Percentiles rank a stretch among this genome's conserved stretches.
phyloP scores from a whole-genome alignment of 495 filamentous ascomycete species.

The Durotheca rogersii region DNA sequence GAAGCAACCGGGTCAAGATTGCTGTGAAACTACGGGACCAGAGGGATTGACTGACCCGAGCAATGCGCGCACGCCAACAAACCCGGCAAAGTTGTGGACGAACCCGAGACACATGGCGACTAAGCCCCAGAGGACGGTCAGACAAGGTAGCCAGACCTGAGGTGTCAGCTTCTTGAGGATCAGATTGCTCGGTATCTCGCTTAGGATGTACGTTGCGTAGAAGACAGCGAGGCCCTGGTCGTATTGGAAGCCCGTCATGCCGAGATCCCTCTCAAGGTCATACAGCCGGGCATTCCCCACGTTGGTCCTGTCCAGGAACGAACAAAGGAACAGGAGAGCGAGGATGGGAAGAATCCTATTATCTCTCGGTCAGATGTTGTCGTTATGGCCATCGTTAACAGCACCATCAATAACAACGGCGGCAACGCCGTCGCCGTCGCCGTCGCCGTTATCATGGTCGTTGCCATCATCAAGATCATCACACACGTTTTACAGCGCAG shows the following conservation, averaged over 20 bases:
- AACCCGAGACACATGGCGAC: conserved; percentile 70
- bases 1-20: conserved; percentile 11
- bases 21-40: conserved; percentile 13
- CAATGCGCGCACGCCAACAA: conserved; percentile 75
- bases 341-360: conserved; percentile 52
- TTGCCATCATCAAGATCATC: too few relatives aligned
- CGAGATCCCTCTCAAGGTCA: conserved; percentile 63
- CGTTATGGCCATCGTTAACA: neutral
- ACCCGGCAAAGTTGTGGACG: conserved; percentile 68
- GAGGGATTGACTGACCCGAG: conserved; percentile 53
- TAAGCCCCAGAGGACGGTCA: conserved; percentile 58
- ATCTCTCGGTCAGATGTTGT: conserved; percentile 6
- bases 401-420: too few relatives aligned
- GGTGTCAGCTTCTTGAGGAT: conserved; percentile 74
- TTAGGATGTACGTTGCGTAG: conserved; percentile 56
- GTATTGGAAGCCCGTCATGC: conserved; percentile 67
- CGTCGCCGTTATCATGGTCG: neutral
- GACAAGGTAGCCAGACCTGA: conserved; percentile 57
- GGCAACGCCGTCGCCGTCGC: too few relatives aligned
- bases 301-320: conserved; percentile 77
- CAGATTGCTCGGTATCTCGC: conserved; percentile 83
- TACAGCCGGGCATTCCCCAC: conserved; percentile 84
- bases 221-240: conserved; percentile 61
- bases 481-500: too few relatives aligned
- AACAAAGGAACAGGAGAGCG: conserved; percentile 50